Conservation (phyloP, 2,329 filamentous ascomycete genomes). For the Geoglossum cookeanum region DNA sequence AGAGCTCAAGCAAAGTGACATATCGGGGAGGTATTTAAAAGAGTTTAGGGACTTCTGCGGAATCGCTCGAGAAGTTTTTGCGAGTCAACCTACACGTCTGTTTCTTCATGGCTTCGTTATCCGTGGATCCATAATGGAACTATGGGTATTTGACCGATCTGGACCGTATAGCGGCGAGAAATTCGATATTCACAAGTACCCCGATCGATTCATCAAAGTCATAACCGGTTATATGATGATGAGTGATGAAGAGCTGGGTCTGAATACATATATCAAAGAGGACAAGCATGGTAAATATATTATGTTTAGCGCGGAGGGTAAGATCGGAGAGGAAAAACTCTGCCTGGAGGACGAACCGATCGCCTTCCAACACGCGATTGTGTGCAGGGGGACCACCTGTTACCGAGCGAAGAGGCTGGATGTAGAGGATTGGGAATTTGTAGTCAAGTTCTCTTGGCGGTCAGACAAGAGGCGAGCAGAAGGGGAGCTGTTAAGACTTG, state of each 20-base stretch:
- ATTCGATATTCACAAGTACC: slow-evolving; percentile 17
- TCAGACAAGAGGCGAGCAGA: too few relatives aligned
- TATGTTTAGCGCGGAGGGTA: background rate
- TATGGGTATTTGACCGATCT: slow-evolving; percentile 20
- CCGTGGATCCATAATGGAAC: slow-evolving; percentile 12
- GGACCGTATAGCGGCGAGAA: slow-evolving; percentile 15
- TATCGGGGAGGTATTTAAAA: slow-evolving; percentile 11
- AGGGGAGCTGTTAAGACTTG: too few relatives aligned
- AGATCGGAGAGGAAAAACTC: background rate
- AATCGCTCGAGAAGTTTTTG: slow-evolving; percentile 14
- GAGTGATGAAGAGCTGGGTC: slow-evolving; percentile 16
- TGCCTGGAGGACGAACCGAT: background rate
- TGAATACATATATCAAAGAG: slow-evolving; percentile 15
- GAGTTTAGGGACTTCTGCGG: slow-evolving; percentile 13
- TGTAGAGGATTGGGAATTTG: background rate
- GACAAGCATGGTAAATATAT: slow-evolving; percentile 4
- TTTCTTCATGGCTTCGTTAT: slow-evolving; percentile 18
- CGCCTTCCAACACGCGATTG: background rate
- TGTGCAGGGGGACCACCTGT: background rate
- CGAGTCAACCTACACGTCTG: slow-evolving; percentile 15
- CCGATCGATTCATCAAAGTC: slow-evolving; percentile 14
- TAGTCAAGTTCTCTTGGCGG: too few relatives aligned
- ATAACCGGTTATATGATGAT: slow-evolving; percentile 16
- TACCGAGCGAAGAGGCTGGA: background rate
- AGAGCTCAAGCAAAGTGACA: slow-evolving; percentile 9